Evolutionary conservation across 2,329 filamentous ascomycete genomes (phyloP).

Genomic region (Podosphaera xanthii): DNA sequence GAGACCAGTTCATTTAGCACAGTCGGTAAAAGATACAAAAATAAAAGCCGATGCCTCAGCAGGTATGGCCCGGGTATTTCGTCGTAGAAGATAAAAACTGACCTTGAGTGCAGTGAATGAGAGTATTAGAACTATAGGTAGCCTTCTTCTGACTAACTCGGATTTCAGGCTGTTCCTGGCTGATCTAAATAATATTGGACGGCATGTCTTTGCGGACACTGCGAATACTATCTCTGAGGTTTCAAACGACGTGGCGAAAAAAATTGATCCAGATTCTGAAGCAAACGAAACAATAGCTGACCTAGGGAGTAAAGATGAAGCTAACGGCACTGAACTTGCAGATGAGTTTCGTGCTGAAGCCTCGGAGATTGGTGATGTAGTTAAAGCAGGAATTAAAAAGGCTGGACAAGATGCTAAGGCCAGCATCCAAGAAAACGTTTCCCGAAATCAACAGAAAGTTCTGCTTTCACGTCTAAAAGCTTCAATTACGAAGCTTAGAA

Average conservation of each 20-base stretch:
- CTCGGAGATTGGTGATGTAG: constrained; percentile 24
- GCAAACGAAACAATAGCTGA: constrained; percentile 31
- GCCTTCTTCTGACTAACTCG: constrained; percentile 67
- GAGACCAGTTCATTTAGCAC: constrained; percentile 39
- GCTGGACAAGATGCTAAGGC: constrained; percentile 35
- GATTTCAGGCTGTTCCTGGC: constrained; percentile 74
- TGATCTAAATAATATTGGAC: constrained; percentile 55
- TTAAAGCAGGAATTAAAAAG: constrained; percentile 21
- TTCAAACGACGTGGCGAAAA: constrained; percentile 49
- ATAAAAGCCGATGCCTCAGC: constrained; percentile 48
- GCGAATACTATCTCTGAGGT: constrained; percentile 57
- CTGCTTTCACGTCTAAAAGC: constrained; percentile 55
- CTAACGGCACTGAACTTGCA: constrained; percentile 22
- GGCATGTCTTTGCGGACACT: constrained; percentile 71
- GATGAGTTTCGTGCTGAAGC: constrained; percentile 40
- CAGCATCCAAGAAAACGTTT: constrained; percentile 52
- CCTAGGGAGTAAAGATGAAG: constrained; percentile 24
- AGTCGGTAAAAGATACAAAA: constrained; percentile 36
- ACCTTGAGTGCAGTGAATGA: constrained; percentile 35
- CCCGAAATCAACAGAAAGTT: constrained; percentile 48
- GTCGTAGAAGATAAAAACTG: constrained; percentile 7
- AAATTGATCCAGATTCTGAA: constrained; percentile 43
- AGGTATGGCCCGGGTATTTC: constrained; percentile 22
- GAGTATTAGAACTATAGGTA: constrained; percentile 63
- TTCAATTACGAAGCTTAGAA: constrained; percentile 48